Evolutionary conservation across 2,329 filamentous ascomycete genomes (phyloP).

Genomic region (Cordyceps cicadae): DNA sequence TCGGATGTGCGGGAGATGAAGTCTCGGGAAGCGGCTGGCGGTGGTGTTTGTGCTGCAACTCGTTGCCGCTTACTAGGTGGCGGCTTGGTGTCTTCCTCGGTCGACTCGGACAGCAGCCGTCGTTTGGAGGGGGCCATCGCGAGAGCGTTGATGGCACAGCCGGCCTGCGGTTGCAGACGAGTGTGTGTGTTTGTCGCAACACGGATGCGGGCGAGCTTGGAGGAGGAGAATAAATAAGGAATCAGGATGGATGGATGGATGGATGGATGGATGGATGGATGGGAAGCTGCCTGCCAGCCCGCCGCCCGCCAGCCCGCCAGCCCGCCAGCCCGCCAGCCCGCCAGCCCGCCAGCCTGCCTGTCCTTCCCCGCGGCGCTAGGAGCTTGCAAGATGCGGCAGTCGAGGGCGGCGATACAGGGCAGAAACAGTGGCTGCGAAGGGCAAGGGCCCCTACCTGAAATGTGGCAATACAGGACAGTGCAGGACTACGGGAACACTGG

Average conservation of each 20-base stretch:
- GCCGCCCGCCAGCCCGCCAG: no score
- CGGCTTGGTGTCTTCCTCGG: background rate
- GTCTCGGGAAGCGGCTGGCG: conserved; percentile 33
- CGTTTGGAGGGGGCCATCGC: background rate
- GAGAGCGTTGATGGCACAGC: background rate
- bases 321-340: no score
- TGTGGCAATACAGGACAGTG: no score
- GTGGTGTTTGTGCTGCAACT: background rate
- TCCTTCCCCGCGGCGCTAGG: background rate
- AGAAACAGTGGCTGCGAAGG: background rate
- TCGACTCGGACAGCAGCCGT: background rate
- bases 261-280: background rate
- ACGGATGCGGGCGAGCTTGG: background rate
- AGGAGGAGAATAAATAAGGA: no score
- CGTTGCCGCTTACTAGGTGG: background rate
- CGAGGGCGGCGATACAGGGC: background rate
- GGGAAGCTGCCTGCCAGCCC: no score
- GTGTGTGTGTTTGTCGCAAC: background rate
- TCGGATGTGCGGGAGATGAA: conserved; percentile 69
- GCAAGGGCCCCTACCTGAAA: background rate
- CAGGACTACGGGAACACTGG: no score
- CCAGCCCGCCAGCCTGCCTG: no score
- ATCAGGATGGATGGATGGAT: background rate
- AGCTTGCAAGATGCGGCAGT: background rate
- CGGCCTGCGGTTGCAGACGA: background rate